phyloP scores from a whole-genome alignment of 306 rosid species.

The Quillaja saponaria region DNA sequence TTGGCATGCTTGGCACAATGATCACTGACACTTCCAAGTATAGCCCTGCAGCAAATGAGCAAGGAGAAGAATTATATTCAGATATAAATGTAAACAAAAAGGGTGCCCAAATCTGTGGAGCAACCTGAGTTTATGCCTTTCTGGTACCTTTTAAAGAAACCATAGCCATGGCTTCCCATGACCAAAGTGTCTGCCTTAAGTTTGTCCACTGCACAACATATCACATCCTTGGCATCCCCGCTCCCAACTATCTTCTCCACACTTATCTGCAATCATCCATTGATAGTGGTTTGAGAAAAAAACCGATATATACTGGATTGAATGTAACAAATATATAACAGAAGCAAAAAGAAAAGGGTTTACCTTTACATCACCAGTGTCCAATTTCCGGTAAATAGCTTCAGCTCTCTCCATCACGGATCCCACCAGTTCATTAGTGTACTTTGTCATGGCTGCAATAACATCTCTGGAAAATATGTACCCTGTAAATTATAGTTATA shows the following conservation, averaged over 20 bases:
- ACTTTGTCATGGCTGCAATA: constrained; percentile 53
- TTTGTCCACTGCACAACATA: constrained; percentile 60
- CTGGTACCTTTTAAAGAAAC: constrained; percentile 70
- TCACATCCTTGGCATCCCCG: constrained; percentile 75
- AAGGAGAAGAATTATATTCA: background rate
- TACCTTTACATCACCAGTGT: constrained; percentile 30
- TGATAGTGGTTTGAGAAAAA: too few species aligned
- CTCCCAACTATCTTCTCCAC: constrained; percentile 57
- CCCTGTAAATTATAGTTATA: constrained; percentile 41
- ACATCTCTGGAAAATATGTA: constrained; percentile 56
- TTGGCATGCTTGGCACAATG: constrained; percentile 67
- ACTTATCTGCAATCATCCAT: constrained; percentile 58
- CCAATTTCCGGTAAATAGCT: constrained; percentile 46
- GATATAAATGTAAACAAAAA: background rate
- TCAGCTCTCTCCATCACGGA: constrained; percentile 81
- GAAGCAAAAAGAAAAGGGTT: too few species aligned
- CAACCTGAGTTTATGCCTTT: background rate
- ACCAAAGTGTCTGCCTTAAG: constrained; percentile 69
- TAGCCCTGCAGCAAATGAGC: constrained; percentile 52
- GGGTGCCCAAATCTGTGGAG: background rate
- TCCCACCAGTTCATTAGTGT: constrained; percentile 46
- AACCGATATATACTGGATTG: background rate
- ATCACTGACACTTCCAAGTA: constrained; percentile 87
- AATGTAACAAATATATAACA: too few species aligned
- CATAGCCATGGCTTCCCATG: constrained; percentile 83